Evolutionary conservation across 371 early-diverging fungal species (phyloP).

Genomic region (Apophysomyces variabilis): DNA sequence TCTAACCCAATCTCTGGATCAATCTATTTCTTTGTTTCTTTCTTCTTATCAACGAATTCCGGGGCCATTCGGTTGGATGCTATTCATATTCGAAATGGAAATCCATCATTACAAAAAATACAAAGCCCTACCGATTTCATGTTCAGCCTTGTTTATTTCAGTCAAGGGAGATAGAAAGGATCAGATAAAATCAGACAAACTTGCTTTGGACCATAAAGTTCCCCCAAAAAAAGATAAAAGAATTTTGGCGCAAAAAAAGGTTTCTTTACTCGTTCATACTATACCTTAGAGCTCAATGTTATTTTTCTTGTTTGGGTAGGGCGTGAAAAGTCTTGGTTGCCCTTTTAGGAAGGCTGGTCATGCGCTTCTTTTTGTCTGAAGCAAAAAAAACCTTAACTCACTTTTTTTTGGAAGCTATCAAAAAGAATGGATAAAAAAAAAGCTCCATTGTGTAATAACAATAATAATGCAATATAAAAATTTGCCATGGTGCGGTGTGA

Average conservation of each 20-base stretch:
- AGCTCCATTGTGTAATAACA: no score
- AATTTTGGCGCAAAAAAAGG: neutral
- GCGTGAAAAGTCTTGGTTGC: neutral
- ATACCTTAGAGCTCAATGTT: neutral
- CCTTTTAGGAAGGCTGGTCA: slow-evolving; percentile 8
- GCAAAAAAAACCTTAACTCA: neutral
- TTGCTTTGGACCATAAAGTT: neutral
- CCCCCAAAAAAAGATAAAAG: neutral
- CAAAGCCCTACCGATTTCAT: no score
- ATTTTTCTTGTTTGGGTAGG: slow-evolving; percentile 1
- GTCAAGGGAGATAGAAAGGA: neutral
- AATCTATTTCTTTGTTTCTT: no score
- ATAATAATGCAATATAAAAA: neutral
- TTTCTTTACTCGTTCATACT: neutral
- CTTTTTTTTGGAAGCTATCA: neutral
- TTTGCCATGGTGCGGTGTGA: neutral
- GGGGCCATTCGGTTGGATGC: no score
- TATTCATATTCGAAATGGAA: no score
- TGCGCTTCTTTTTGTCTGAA: slow-evolving; percentile 1
- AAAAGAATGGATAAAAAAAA: neutral
- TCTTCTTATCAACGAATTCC: no score
- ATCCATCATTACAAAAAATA: no score
- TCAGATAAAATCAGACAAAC: neutral
- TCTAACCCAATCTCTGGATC: no score
- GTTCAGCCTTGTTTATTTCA: neutral